These are phyloP conservation scores for Arachnomyces sp. DNA, from an alignment of 2,329 filamentous ascomycete genomes.

Conservation along the genomic window DNA sequence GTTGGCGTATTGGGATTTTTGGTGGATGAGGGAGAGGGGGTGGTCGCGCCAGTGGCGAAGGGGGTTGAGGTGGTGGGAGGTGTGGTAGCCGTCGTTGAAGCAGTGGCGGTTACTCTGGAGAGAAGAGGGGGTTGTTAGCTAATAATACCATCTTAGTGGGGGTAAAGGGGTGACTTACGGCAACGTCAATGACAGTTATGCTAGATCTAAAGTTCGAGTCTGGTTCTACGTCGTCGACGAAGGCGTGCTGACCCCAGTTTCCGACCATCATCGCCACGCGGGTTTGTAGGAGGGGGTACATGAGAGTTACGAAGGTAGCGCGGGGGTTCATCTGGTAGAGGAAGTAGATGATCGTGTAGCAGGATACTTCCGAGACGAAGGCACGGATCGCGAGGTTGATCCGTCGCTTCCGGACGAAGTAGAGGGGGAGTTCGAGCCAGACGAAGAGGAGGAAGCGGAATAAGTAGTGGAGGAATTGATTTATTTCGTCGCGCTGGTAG, in stretches of 20 bases:
- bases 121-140: conserved; percentile 6
- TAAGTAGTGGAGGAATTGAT: conserved; percentile 63
- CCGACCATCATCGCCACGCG: conserved; percentile 68
- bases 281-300: conserved; percentile 59
- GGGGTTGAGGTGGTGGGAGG: conserved; percentile 71
- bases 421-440: conserved; percentile 66
- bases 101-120: conserved; percentile 67
- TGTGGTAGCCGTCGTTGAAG: conserved; percentile 78
- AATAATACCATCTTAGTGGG: not conserved
- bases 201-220: conserved; percentile 71
- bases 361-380: conserved; percentile 53
- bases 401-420: conserved; percentile 61
- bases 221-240: conserved; percentile 66
- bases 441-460: conserved; percentile 64
- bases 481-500: conserved; percentile 62
- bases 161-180: conserved; percentile 45
- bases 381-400: conserved; percentile 46
- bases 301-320: conserved; percentile 56
- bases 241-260: conserved; percentile 77
- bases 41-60: conserved; percentile 75
- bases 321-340: conserved; percentile 44
- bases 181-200: conserved; percentile 70
- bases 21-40: conserved; percentile 61
- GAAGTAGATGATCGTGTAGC: conserved; percentile 46
- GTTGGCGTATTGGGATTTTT: conserved; percentile 57